Evolutionary conservation across 1,139 yeast species (phyloP).

Genomic region (Hemisphaericaspora xylanilytica): DNA sequence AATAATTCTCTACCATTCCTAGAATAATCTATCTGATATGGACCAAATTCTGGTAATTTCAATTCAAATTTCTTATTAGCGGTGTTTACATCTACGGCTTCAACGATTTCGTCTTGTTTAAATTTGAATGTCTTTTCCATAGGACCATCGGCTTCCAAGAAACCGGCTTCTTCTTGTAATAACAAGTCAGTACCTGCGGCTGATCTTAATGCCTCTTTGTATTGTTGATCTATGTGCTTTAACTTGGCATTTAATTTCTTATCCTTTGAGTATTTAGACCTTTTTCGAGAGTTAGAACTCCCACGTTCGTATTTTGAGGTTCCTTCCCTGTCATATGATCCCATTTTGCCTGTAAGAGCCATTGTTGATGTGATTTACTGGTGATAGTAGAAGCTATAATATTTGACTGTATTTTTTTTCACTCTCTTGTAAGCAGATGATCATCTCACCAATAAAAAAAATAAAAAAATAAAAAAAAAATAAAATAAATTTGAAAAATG

Average conservation of each 20-base stretch:
- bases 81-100: slow-evolving; percentile 77
- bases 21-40: slow-evolving; percentile 77
- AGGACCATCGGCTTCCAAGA: slow-evolving; percentile 78
- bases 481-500: neutral
- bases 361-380: slow-evolving; percentile 3
- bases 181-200: slow-evolving; percentile 88
- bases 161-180: slow-evolving; percentile 81
- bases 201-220: slow-evolving; percentile 71
- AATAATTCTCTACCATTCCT: slow-evolving; percentile 84
- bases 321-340: slow-evolving; percentile 21
- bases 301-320: slow-evolving; percentile 18
- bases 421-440: too few relatives aligned
- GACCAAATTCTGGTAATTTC: slow-evolving; percentile 76
- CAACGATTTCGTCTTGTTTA: slow-evolving; percentile 73
- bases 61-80: slow-evolving; percentile 74
- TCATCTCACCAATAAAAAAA: neutral
- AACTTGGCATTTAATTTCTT: slow-evolving; percentile 63
- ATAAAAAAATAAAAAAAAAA: neutral
- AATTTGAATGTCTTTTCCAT: slow-evolving; percentile 91
- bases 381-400: too few relatives aligned
- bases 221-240: slow-evolving; percentile 66
- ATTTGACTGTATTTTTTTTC: too few relatives aligned
- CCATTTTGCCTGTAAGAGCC: slow-evolving; percentile 20
- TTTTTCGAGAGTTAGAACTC: slow-evolving; percentile 16
- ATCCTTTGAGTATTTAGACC: slow-evolving; percentile 44